Percentiles rank a stretch among this genome's conserved stretches.
phyloP scores from a whole-genome alignment of 2,329 filamentous ascomycete species.

The Phialophora macrospora region DNA sequence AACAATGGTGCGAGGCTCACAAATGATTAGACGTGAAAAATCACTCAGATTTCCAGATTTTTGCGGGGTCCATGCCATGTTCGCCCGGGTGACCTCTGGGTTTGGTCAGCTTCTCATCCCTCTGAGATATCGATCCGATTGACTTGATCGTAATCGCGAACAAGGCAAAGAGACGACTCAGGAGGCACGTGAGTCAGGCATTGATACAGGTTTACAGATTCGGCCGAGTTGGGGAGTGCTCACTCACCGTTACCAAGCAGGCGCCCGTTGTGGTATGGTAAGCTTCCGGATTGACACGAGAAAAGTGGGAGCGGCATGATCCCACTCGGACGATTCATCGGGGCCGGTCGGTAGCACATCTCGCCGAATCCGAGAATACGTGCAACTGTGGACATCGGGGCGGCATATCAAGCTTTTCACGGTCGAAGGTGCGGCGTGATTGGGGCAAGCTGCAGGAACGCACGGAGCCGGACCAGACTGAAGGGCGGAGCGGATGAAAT shows the following conservation, averaged over 20 bases:
- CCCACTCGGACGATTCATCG: slow-evolving; percentile 20
- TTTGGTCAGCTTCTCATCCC: slow-evolving; percentile 10
- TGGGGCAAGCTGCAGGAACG: slow-evolving; percentile 9
- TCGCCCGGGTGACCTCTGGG: not conserved
- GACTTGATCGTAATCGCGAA: not conserved
- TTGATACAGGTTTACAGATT: not conserved
- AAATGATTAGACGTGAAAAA: slow-evolving; percentile 7
- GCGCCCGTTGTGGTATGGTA: slow-evolving; percentile 9
- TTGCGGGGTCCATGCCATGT: not conserved
- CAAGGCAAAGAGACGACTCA: not conserved
- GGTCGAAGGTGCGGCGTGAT: not conserved
- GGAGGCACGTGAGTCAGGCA: slow-evolving; percentile 8
- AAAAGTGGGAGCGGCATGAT: slow-evolving; percentile 5
- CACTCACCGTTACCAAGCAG: too few relatives aligned
- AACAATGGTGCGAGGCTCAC: slow-evolving; percentile 2
- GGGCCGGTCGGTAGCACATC: slow-evolving; percentile 11
- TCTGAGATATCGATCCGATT: not conserved
- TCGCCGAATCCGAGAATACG: slow-evolving; percentile 16
- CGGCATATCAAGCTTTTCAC: slow-evolving; percentile 16
- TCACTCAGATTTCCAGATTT: slow-evolving; percentile 8
- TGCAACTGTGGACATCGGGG: not conserved
- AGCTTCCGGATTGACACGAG: not conserved
- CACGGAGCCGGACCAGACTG: slow-evolving; percentile 12
- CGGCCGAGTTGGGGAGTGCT: slow-evolving; percentile 18
- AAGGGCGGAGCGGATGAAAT: slow-evolving; percentile 17